These are phyloP conservation scores for Aschersonia sp. DNA, from an alignment of 2,329 filamentous ascomycete species.

Conservation along the genomic window DNA sequence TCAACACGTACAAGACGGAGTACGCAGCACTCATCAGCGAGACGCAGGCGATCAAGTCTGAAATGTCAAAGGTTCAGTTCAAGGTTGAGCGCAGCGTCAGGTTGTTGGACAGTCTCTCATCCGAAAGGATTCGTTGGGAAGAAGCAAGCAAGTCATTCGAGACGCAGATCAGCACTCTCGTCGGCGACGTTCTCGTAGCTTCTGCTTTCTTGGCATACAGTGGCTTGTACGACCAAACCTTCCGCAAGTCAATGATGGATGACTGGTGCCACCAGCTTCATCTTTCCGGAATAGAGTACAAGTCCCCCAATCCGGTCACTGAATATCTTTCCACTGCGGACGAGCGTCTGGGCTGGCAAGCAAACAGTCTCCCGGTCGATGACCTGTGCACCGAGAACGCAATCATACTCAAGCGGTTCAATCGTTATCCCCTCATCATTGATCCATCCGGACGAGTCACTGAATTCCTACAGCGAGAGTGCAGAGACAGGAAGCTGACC, in stretches of 20 bases:
- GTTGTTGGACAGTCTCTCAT: slow-evolving; percentile 85
- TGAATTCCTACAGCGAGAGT: slow-evolving; percentile 90
- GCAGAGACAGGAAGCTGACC: slow-evolving; percentile 81
- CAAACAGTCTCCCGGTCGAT: slow-evolving; percentile 83
- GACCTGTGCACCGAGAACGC: slow-evolving; percentile 98
- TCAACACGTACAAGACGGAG: slow-evolving; percentile 88
- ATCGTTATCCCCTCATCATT: slow-evolving; percentile 94
- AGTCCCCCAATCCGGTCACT: slow-evolving; percentile 84
- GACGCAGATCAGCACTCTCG: slow-evolving; percentile 89
- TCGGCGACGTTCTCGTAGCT: slow-evolving; percentile 91
- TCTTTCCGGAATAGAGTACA: slow-evolving; percentile 85
- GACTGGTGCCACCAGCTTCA: slow-evolving; percentile 93
- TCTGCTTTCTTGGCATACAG: slow-evolving; percentile 94
- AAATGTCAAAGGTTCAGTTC: slow-evolving; percentile 93
- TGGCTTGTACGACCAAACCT: slow-evolving; percentile 94
- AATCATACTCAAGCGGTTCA: slow-evolving; percentile 94
- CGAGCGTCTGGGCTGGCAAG: slow-evolving; percentile 88
- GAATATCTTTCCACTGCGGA: slow-evolving; percentile 96
- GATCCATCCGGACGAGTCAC: slow-evolving; percentile 90
- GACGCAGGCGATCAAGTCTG: slow-evolving; percentile 89
- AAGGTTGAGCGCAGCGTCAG: slow-evolving; percentile 96
- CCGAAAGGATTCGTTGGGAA: slow-evolving; percentile 87
- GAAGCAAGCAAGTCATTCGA: slow-evolving; percentile 96
- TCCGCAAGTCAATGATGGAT: slow-evolving; percentile 93
- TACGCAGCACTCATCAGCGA: slow-evolving; percentile 94